These are phyloP conservation scores for Dalbergia oliveri DNA, from an alignment of 306 rosid genomes.

Conservation along the genomic window DNA sequence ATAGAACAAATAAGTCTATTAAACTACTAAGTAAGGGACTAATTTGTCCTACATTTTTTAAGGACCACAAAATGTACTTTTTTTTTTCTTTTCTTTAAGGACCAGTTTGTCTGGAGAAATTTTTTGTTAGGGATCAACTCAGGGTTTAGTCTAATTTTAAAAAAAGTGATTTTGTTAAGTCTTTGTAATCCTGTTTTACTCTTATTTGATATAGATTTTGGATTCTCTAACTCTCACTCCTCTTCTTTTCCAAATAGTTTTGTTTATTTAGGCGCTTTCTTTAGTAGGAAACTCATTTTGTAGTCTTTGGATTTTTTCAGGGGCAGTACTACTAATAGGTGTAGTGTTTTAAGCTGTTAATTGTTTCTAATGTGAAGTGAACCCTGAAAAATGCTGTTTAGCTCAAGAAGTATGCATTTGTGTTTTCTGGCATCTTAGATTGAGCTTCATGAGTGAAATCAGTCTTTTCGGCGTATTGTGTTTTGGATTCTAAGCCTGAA, in stretches of 20 bases:
- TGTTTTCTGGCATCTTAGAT: conserved; percentile 10
- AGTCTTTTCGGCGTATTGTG: background rate
- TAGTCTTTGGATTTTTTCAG: background rate
- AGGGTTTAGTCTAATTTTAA: no score
- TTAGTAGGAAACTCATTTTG: background rate
- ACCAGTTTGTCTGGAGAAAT: no score
- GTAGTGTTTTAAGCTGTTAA: conserved; percentile 19
- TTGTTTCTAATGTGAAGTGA: conserved; percentile 27
- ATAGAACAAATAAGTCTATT: no score
- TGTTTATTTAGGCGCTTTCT: background rate
- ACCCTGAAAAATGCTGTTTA: background rate
- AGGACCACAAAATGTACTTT: no score
- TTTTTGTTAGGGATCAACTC: background rate
- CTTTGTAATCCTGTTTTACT: background rate
- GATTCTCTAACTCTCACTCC: background rate
- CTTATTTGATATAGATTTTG: background rate
- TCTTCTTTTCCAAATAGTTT: background rate
- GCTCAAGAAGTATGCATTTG: background rate
- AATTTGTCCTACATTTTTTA: no score
- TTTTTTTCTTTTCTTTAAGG: no score
- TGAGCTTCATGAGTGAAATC: background rate
- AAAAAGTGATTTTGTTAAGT: no score
- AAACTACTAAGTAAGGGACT: no score
- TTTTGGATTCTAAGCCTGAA: conserved; percentile 22
- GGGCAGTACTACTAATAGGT: background rate